Evolutionary conservation across 2,329 filamentous ascomycete species (phyloP), one percentile per base, ranked within the genome.

Genomic region (Aureobasidium sp.): DNA sequence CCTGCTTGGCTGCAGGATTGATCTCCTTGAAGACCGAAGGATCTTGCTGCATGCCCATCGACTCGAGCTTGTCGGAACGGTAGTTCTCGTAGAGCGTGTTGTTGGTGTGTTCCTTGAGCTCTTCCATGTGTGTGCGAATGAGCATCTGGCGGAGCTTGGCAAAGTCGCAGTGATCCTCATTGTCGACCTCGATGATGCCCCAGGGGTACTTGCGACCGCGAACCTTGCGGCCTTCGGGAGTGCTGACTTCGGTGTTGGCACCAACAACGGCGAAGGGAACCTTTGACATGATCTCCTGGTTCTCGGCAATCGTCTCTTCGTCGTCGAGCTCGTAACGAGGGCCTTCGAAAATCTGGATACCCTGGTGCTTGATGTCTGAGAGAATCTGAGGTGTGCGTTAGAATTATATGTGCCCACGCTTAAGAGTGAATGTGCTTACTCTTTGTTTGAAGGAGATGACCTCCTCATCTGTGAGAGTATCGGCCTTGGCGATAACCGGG

Each of bases 101-200:
- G 87, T 97, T 99, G 78, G 94, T 99, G 83, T 99, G 91, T 83
- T 99, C 94, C 87, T 99, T 99, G 82, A 99, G 91, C 81, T 99
- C 94, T 77, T 99, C 94, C 94, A 99, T 99, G 84, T 99, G 94
- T 63, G 94, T 99, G 77, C 94, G 90, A 81, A 99, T 97, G 69
- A 99, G 87, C 94, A 99, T 99, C 80, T 99, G 94, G 77, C 94
- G 92, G 65, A 99, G 87, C 87, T 99, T 99, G 79, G 97, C 94
- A 69, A 99, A 99, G 80, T 99, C 94, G 74, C 94, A 99, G 83
- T 99, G 94, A 78, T 99, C 94, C 84, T 99, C 94, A 76, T 99
- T 99, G 80, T 99, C 94, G 67, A 99, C 94, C 80, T 99, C 94
- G 69, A 99, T 97, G 71, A 94, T 87, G 80, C 94, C 94, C 94